phyloP scores from a whole-genome alignment of 1,284 basidiomycete genomes.

The Boletus mariae region DNA sequence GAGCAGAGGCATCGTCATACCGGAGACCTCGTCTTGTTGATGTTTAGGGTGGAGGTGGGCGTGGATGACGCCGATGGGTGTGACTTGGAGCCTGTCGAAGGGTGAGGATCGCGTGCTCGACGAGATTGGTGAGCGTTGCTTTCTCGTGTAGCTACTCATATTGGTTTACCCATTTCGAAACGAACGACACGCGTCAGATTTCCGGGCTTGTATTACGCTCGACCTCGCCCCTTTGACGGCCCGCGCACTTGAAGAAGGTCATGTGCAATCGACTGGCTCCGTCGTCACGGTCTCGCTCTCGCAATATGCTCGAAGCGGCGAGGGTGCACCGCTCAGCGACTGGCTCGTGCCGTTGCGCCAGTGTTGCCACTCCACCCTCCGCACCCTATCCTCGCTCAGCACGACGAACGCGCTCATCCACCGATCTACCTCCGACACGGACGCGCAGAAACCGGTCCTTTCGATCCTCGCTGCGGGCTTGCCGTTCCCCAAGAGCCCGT shows the following conservation, averaged over 20 bases:
- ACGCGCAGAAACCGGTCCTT: conserved; percentile 46
- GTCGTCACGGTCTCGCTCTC: conserved; percentile 38
- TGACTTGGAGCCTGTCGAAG: conserved; percentile 39
- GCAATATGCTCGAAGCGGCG: conserved; percentile 7
- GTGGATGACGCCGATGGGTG: not conserved
- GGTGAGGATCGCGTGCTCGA: conserved; percentile 47
- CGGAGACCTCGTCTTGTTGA: conserved; percentile 60
- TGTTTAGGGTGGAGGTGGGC: conserved; percentile 26
- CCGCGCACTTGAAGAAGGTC: conserved; percentile 30
- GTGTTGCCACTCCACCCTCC: conserved; percentile 50
- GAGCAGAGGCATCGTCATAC: too few relatives aligned
- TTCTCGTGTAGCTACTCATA: not conserved
- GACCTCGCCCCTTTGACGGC: too few relatives aligned
- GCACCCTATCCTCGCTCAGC: conserved; percentile 48
- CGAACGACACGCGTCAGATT: too few relatives aligned
- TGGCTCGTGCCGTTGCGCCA: conserved; percentile 50
- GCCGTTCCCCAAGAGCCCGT: conserved; percentile 67
- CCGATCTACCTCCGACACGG: conserved; percentile 30
- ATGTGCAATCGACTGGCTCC: conserved; percentile 40
- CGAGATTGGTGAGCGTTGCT: conserved; percentile 20
- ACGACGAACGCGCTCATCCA: conserved; percentile 33
- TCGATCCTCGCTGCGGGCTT: conserved; percentile 57
- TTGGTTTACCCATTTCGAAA: too few relatives aligned
- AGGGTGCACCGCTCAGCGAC: conserved; percentile 16
- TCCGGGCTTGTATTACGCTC: too few relatives aligned